Percentiles rank a stretch among this genome's conserved stretches.
Conservation (phyloP, 257 asterid species). For the Ballota nigra region DNA sequence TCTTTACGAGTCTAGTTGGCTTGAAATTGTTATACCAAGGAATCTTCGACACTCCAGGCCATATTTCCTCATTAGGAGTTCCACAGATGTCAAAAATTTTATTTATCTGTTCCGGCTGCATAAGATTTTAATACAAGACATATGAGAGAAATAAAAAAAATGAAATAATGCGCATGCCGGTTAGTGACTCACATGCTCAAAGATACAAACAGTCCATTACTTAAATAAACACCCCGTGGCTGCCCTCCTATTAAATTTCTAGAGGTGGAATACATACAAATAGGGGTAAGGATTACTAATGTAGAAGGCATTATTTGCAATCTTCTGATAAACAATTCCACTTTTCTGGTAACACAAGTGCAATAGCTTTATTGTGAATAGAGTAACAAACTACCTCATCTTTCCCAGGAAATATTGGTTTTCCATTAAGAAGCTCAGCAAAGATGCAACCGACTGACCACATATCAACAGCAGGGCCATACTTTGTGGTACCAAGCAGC, state of each 20-base stretch:
- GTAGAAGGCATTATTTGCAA: neutral
- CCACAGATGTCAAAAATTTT: slow-evolving; percentile 85
- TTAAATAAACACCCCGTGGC: neutral
- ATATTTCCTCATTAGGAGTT: slow-evolving; percentile 67
- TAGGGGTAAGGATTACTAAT: neutral
- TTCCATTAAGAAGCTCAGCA: slow-evolving; percentile 85
- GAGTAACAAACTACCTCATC: slow-evolving; percentile 56
- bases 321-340: neutral
- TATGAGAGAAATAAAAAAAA: neutral
- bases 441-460: slow-evolving; percentile 97
- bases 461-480: slow-evolving; percentile 94
- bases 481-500: slow-evolving; percentile 84
- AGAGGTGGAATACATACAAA: neutral
- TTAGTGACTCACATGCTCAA: neutral
- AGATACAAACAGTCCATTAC: neutral
- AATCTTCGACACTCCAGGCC: slow-evolving; percentile 89
- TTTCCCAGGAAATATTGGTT: slow-evolving; percentile 88
- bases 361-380: slow-evolving; percentile 29
- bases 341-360: slow-evolving; percentile 1
- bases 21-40: slow-evolving; percentile 86
- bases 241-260: neutral
- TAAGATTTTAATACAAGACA: slow-evolving; percentile 1
- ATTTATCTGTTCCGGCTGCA: slow-evolving; percentile 78
- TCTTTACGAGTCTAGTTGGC: slow-evolving; percentile 65
- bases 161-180: neutral